These are phyloP conservation scores for Penicillium sp. DNA, from an alignment of 2,329 filamentous ascomycete species.

Conservation along the genomic window DNA sequence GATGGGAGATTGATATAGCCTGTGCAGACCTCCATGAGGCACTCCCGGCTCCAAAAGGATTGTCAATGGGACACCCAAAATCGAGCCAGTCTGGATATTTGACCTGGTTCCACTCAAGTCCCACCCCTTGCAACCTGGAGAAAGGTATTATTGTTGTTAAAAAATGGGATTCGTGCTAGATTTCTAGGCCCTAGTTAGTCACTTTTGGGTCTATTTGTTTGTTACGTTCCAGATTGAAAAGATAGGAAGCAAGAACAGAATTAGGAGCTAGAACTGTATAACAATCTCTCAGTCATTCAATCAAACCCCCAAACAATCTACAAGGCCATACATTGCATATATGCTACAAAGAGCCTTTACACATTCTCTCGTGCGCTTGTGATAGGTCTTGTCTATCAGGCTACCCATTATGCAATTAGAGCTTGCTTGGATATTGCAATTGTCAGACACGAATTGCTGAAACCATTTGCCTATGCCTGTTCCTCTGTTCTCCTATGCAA, in stretches of 20 bases:
- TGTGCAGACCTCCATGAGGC: neutral
- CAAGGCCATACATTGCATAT: neutral
- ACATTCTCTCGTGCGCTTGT: neutral
- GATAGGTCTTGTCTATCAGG: neutral
- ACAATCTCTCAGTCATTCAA: neutral
- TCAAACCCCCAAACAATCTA: neutral
- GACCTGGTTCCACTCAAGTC: no score
- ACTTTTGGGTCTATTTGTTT: no score
- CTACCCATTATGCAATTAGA: neutral
- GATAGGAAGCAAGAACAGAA: no score
- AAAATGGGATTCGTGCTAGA: no score
- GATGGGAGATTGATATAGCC: neutral
- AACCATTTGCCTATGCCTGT: neutral
- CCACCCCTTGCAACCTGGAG: no score
- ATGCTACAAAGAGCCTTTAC: neutral
- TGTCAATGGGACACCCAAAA: neutral
- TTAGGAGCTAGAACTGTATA: neutral
- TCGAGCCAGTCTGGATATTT: neutral
- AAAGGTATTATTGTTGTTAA: no score
- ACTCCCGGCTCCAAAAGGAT: neutral
- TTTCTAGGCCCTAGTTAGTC: no score
- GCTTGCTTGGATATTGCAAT: neutral
- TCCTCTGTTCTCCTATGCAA: slow-evolving; percentile 1
- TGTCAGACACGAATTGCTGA: neutral
- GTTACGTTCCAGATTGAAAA: no score